phyloP scores from a whole-genome alignment of 2,329 filamentous ascomycete species.

The Waltergamsia citrina region DNA sequence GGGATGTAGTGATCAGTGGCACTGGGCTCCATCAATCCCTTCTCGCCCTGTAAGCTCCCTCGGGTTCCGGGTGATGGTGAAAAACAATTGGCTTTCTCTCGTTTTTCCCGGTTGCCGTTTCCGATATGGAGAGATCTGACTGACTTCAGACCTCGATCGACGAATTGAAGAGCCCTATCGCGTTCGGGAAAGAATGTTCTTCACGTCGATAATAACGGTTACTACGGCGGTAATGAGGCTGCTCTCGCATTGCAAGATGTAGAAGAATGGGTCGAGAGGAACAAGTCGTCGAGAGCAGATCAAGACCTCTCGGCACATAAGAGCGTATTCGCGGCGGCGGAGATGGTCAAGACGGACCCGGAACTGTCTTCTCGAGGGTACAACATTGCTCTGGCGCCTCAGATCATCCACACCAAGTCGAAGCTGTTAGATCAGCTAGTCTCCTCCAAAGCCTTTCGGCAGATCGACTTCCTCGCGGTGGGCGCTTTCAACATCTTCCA shows the following conservation, averaged over 20 bases:
- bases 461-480: conserved; percentile 88
- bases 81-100: not conserved
- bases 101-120: not conserved
- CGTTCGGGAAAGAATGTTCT: conserved; percentile 86
- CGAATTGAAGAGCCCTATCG: conserved; percentile 71
- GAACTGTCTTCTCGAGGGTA: conserved; percentile 64
- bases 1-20: conserved; percentile 73
- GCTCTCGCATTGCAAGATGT: conserved; percentile 77
- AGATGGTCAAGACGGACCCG: conserved; percentile 22
- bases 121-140: conserved; percentile 12
- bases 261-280: conserved; percentile 57
- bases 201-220: conserved; percentile 79
- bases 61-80: conserved; percentile 14
- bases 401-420: conserved; percentile 78
- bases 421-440: conserved; percentile 70
- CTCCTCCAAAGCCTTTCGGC: conserved; percentile 79
- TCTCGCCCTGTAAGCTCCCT: conserved; percentile 59
- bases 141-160: conserved; percentile 15
- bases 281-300: conserved; percentile 16
- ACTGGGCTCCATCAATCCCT: conserved; percentile 73
- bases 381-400: conserved; percentile 73
- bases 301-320: too few species aligned
- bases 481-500: conserved; percentile 83
- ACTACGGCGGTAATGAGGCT: conserved; percentile 81
- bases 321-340: conserved; percentile 15